These are phyloP conservation scores for Anaeromyces robustus DNA, from an alignment of 192 early-diverging fungal species.

Conservation along the genomic window DNA sequence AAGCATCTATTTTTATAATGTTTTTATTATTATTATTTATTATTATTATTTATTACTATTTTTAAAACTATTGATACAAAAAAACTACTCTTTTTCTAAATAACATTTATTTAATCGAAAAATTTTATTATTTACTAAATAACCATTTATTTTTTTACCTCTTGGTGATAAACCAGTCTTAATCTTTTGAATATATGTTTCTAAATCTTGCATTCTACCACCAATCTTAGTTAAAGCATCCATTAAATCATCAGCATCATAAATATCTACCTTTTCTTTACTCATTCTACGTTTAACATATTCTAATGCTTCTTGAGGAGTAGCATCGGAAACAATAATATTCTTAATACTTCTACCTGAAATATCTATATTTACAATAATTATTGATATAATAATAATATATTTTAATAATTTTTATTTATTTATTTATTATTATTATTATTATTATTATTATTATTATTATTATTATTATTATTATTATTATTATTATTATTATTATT, in stretches of 20 bases:
- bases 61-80: too few relatives aligned
- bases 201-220: slow-evolving; percentile 79
- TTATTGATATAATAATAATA: too few relatives aligned
- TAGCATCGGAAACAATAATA: slow-evolving; percentile 54
- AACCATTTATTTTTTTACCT: slow-evolving; percentile 30
- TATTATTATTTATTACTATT: too few relatives aligned
- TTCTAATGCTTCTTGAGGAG: slow-evolving; percentile 34
- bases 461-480: too few relatives aligned
- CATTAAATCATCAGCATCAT: slow-evolving; percentile 10
- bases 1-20: slow-evolving; percentile 31
- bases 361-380: slow-evolving; percentile 23
- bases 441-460: too few relatives aligned
- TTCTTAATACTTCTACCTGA: slow-evolving; percentile 53
- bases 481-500: too few relatives aligned
- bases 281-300: slow-evolving; percentile 36
- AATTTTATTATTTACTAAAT: too few relatives aligned
- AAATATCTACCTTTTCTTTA: slow-evolving; percentile 12
- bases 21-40: neutral
- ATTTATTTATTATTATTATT: too few relatives aligned
- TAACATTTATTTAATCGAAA: too few relatives aligned
- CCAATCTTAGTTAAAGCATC: slow-evolving; percentile 55
- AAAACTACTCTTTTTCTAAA: too few relatives aligned
- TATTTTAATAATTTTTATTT: too few relatives aligned
- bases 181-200: slow-evolving; percentile 79
- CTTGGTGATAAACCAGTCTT: slow-evolving; percentile 41